phyloP scores from a whole-genome alignment of 2,329 filamentous ascomycete species.

The Pyrenochaeta sp. region DNA sequence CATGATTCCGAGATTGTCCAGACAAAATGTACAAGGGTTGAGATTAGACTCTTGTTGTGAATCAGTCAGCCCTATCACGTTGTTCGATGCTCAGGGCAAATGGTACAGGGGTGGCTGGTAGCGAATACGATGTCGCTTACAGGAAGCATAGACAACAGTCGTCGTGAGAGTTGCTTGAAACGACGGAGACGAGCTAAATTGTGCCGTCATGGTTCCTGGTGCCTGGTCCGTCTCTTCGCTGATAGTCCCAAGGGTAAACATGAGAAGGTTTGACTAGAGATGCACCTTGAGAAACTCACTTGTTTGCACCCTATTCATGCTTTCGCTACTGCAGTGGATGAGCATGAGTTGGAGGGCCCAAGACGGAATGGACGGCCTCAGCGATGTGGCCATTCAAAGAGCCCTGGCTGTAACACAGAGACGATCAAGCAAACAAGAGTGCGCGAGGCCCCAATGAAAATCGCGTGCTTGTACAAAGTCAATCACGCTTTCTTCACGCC shows the following conservation, averaged over 20 bases:
- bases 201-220: neutral
- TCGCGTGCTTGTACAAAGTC: constrained; percentile 5
- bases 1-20: neutral
- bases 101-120: constrained; percentile 20
- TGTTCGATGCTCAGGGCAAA: constrained; percentile 26
- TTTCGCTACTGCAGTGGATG: too few species aligned
- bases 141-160: neutral
- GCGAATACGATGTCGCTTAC: constrained; percentile 9
- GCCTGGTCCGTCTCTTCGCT: neutral
- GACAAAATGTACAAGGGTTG: neutral
- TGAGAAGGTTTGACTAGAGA: too few species aligned
- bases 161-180: neutral
- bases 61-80: neutral
- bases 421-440: neutral
- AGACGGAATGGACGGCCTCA: too few species aligned
- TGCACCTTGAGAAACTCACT: too few species aligned
- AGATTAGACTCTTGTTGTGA: neutral
- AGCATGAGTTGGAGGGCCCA: too few species aligned
- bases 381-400: neutral
- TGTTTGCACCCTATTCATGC: too few species aligned
- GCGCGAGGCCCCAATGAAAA: neutral
- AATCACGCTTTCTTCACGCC: constrained; percentile 3
- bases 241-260: too few species aligned
- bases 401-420: too few species aligned
- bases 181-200: too few species aligned